Evolutionary conservation across 1,139 yeast species (phyloP).

Genomic region (Arxiozyma bovina): DNA sequence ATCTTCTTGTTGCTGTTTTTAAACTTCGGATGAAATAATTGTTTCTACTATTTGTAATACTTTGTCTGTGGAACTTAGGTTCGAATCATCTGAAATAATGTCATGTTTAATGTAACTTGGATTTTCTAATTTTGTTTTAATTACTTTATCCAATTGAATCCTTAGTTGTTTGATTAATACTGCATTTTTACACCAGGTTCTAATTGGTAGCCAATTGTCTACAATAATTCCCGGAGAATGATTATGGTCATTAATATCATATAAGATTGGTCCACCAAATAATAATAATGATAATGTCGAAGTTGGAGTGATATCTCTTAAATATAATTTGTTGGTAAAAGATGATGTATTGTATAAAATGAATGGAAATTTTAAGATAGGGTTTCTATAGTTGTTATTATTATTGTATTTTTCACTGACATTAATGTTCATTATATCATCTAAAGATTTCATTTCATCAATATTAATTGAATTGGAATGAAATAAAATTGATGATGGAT

Average conservation of each 20-base stretch:
- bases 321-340: slow-evolving; percentile 57
- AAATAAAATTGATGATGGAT: slow-evolving; percentile 73
- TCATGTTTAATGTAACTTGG: slow-evolving; percentile 23
- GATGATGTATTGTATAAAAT: slow-evolving; percentile 49
- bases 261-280: slow-evolving; percentile 69
- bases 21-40: slow-evolving; percentile 20
- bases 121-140: slow-evolving; percentile 48
- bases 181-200: slow-evolving; percentile 92
- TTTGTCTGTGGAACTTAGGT: neutral
- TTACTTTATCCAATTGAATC: slow-evolving; percentile 53
- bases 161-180: slow-evolving; percentile 69
- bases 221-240: slow-evolving; percentile 58
- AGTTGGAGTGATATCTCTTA: slow-evolving; percentile 74
- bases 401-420: slow-evolving; percentile 25
- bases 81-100: too few species aligned
- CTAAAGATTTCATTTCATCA: slow-evolving; percentile 36
- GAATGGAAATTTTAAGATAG: slow-evolving; percentile 41
- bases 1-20: neutral
- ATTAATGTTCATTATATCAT: slow-evolving; percentile 11
- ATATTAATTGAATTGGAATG: slow-evolving; percentile 21
- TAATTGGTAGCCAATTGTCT: slow-evolving; percentile 73
- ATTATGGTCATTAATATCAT: slow-evolving; percentile 46
- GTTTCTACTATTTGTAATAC: slow-evolving; percentile 28
- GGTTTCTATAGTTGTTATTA: slow-evolving; percentile 8
- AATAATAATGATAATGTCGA: slow-evolving; percentile 60